Percentiles rank a stretch among this genome's conserved stretches.
Evolutionary conservation across 2,329 filamentous ascomycete genomes (phyloP).

Genomic region (Aspergillus ochraceoroseus): DNA sequence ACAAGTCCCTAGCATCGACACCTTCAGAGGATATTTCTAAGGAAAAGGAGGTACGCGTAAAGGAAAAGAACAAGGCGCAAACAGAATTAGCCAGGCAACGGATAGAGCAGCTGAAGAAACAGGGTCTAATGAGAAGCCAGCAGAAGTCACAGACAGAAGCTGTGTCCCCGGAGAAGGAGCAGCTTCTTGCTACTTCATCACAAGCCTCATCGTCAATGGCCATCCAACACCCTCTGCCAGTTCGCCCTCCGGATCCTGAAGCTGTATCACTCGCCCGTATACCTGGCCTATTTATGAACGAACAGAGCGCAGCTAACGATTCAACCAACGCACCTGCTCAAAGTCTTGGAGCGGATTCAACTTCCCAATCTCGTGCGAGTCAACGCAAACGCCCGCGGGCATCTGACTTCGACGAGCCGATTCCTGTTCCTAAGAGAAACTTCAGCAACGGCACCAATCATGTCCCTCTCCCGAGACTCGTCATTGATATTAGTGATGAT

Average conservation of each 20-base stretch:
- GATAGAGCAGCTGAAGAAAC: constrained; percentile 66
- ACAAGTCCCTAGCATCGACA: constrained; percentile 10
- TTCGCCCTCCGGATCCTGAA: constrained; percentile 34
- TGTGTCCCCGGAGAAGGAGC: constrained; percentile 8
- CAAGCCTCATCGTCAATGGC: constrained; percentile 11
- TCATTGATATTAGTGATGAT: constrained; percentile 82
- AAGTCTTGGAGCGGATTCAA: constrained; percentile 18
- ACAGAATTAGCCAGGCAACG: constrained; percentile 74
- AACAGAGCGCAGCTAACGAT: constrained; percentile 13
- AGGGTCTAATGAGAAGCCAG: constrained; percentile 40
- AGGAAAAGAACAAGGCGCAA: constrained; percentile 56
- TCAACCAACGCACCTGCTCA: constrained; percentile 11
- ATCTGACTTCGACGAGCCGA: constrained; percentile 63
- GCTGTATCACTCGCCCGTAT: constrained; percentile 38
- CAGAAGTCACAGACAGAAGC: constrained; percentile 25
- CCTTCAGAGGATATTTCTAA: constrained; percentile 17
- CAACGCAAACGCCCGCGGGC: constrained; percentile 60
- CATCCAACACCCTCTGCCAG: constrained; percentile 38
- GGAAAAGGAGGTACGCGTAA: constrained; percentile 29
- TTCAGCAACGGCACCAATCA: constrained; percentile 51
- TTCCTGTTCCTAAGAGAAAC: constrained; percentile 53
- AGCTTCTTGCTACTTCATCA: constrained; percentile 5
- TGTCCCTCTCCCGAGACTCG: constrained; percentile 54
- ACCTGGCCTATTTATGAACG: constrained; percentile 51
- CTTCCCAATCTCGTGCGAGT: constrained; percentile 22